phyloP scores from a whole-genome alignment of 306 rosid genomes.

The Sophora flavescens region DNA sequence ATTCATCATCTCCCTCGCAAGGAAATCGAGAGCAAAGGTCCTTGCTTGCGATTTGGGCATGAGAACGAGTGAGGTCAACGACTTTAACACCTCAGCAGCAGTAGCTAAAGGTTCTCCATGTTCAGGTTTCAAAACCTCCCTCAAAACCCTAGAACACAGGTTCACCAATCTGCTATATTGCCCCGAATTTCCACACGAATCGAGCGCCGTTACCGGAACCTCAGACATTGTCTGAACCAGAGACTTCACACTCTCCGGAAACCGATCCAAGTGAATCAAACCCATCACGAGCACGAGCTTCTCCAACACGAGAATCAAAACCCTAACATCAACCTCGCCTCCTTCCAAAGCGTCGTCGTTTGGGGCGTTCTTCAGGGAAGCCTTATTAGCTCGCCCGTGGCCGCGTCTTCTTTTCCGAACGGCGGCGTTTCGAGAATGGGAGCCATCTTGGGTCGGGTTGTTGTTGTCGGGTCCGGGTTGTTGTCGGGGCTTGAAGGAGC shows the following conservation, averaged over 20 bases:
- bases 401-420: constrained; percentile 55
- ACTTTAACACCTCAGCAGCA: constrained; percentile 79
- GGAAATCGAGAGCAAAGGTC: constrained; percentile 68
- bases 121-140: constrained; percentile 67
- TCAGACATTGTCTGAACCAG: constrained; percentile 70
- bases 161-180: constrained; percentile 50
- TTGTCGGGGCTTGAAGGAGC: constrained; percentile 59
- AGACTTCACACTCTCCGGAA: constrained; percentile 81
- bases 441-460: not conserved
- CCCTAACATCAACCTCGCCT: constrained; percentile 51
- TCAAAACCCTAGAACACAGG: constrained; percentile 63
- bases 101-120: constrained; percentile 65
- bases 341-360: constrained; percentile 29
- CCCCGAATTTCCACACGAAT: constrained; percentile 51
- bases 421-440: constrained; percentile 17
- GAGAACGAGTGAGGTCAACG: constrained; percentile 61
- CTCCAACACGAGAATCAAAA: constrained; percentile 63
- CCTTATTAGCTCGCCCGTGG: constrained; percentile 40
- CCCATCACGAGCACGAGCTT: constrained; percentile 64
- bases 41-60: constrained; percentile 70
- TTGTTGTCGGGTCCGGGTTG: constrained; percentile 1
- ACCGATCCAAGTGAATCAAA: constrained; percentile 81
- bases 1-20: constrained; percentile 49
- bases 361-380: constrained; percentile 30
- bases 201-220: constrained; percentile 59